Evolutionary conservation across 805 yeast genomes (phyloP), one percentile per base, ranked within the genome.

Genomic region (Cyberlindnera americana): DNA sequence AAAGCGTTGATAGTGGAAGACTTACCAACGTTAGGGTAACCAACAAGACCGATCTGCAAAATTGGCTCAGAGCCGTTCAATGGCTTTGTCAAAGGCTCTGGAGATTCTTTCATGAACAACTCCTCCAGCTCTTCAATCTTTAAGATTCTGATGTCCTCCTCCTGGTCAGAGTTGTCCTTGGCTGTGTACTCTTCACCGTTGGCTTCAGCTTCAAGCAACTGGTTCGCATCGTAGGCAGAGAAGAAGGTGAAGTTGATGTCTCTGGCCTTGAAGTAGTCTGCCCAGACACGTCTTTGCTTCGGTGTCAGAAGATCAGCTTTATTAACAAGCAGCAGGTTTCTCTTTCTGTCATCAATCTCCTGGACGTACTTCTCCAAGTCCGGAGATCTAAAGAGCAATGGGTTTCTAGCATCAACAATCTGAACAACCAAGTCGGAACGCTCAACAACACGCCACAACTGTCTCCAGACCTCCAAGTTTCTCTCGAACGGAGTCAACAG

Each of bases 1-100:
- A 93, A 70, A 0, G 99, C 97, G 62, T 93, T 93, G 55, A 93
- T 93, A 2, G 98, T 93, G n/a, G 98, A 90, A 2, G 98, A 93
- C 60, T 87, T 87, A 68, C 96, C 96, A 36, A 83, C 91, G 60
- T 91, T 93, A 28, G 99, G 99, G 61, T 93, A 93, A 24, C 99
- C 99, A 16, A 93, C 99, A 49, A 93, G 72, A 44, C 99, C 99
- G 49, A 93, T 88, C 59, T 89, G 95, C 38, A 86, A 67, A 45
- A 82, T 70, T 25, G 78, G 75, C 14, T 79, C 78, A 47, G 71
- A 73, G 1, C 81, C 84, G 23, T 76, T 75, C 66, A 69, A 66
- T 23, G 81, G 78, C 31, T 70, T 65, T 8, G 73, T 62, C 30
- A 74, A 50, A 10, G 81, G 79, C 41, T 70, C 69, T n/a, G 97